Percentiles rank a stretch among this genome's conserved stretches.
Conservation (phyloP, 78 protist species). For the Tieghemostelium lacteum region DNA sequence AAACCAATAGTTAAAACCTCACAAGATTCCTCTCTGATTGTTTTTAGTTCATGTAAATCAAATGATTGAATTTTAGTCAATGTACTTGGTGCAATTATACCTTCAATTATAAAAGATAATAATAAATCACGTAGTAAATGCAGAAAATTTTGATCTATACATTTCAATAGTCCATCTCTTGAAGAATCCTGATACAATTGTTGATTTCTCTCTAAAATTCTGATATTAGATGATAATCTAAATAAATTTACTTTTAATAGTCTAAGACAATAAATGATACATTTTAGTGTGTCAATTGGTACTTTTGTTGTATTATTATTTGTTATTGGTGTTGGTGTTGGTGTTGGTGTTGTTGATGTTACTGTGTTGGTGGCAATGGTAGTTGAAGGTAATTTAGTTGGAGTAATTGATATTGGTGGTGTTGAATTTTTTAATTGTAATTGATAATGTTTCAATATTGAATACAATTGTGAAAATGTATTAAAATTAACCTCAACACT, state of each 20-base stretch:
- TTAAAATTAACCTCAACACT: slow-evolving; percentile 66
- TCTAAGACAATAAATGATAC: slow-evolving; percentile 60
- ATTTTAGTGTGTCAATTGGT: slow-evolving; percentile 33
- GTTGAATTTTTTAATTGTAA: neutral
- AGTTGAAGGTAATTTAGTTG: neutral
- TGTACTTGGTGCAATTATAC: neutral
- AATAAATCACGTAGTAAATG: slow-evolving; percentile 19
- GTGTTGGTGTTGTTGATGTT: neutral
- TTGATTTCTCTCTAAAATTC: slow-evolving; percentile 42
- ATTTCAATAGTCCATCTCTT: slow-evolving; percentile 48
- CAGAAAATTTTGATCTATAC: slow-evolving; percentile 68
- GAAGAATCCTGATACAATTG: slow-evolving; percentile 52
- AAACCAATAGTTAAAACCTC: slow-evolving; percentile 80
- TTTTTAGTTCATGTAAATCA: neutral
- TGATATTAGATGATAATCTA: slow-evolving; percentile 42
- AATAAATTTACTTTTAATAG: slow-evolving; percentile 74
- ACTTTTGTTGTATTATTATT: neutral
- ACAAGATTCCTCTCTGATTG: slow-evolving; percentile 72
- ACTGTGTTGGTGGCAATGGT: neutral
- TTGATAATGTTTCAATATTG: slow-evolving; percentile 68
- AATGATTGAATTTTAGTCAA: neutral
- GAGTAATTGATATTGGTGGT: neutral
- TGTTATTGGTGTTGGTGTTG: neutral
- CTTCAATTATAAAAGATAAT: slow-evolving; percentile 53
- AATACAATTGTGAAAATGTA: slow-evolving; percentile 73